Evolutionary conservation across 768 basidiomycete genomes (phyloP).

Genomic region (Russula sp.): DNA sequence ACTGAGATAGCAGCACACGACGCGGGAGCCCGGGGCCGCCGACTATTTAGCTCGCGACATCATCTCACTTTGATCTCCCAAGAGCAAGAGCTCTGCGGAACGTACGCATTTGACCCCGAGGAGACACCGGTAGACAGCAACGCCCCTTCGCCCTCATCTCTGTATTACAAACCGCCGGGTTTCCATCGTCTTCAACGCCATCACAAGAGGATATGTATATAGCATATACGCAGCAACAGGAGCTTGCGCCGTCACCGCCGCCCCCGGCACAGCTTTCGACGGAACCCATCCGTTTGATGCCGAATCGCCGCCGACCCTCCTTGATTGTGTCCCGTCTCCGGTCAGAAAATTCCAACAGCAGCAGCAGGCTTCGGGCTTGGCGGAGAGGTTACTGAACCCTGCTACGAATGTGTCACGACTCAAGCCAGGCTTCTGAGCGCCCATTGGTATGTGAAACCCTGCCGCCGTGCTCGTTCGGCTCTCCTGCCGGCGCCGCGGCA

Average conservation of each 20-base stretch:
- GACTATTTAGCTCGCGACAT: slow-evolving; percentile 18
- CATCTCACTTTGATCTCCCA: slow-evolving; percentile 24
- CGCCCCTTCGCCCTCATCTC: background rate
- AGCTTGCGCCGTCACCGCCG: background rate
- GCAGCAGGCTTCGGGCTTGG: background rate
- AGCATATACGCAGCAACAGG: background rate
- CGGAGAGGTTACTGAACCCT: slow-evolving; percentile 17
- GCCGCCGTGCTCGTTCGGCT: too few relatives aligned
- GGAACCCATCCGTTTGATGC: slow-evolving; percentile 17
- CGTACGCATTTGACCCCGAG: slow-evolving; percentile 25
- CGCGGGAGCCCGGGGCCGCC: slow-evolving; percentile 9
- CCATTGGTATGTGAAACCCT: slow-evolving; percentile 19
- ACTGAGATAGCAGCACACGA: slow-evolving; percentile 26
- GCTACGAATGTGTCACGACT: slow-evolving; percentile 3
- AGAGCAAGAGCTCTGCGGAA: slow-evolving; percentile 29
- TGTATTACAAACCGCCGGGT: background rate
- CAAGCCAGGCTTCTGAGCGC: slow-evolving; percentile 11
- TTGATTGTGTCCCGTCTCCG: background rate
- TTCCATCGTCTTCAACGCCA: background rate
- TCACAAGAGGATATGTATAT: background rate
- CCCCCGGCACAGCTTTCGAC: background rate
- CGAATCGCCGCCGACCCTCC: slow-evolving; percentile 25
- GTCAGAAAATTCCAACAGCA: background rate
- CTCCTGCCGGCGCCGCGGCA: background rate
- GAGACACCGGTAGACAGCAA: slow-evolving; percentile 4